Evolutionary conservation across 2,329 filamentous ascomycete species (phyloP).

Genomic region (Rhynchosporium agropyri): DNA sequence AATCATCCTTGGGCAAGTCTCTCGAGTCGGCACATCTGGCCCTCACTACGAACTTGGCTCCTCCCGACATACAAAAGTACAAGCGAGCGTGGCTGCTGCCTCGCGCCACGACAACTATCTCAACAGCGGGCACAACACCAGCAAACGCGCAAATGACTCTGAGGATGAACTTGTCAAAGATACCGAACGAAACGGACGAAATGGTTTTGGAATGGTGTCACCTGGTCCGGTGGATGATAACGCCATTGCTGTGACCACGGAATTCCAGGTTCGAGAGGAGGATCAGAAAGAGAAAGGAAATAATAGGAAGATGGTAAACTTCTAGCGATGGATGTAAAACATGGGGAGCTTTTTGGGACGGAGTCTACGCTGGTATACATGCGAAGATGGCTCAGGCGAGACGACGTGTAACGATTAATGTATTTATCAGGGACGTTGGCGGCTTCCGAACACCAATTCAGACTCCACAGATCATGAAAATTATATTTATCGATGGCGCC

Average conservation of each 20-base stretch:
- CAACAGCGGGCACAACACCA: conserved; percentile 2
- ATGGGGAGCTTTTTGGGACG: too few species aligned
- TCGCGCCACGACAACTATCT: conserved; percentile 8
- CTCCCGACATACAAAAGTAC: neutral
- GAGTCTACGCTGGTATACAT: too few species aligned
- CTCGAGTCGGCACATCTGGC: conserved; percentile 16
- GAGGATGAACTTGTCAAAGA: conserved; percentile 21
- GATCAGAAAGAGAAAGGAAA: conserved; percentile 9
- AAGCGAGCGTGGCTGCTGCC: conserved; percentile 3
- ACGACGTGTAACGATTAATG: conserved; percentile 1
- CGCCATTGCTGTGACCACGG: conserved; percentile 15
- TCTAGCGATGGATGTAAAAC: neutral
- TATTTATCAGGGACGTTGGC: neutral
- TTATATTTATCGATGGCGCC: too few species aligned
- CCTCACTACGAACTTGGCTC: conserved; percentile 30
- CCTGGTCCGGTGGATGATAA: neutral
- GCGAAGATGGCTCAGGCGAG: neutral
- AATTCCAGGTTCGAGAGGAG: conserved; percentile 20
- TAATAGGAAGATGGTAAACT: conserved; percentile 11
- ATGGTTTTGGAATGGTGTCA: neutral
- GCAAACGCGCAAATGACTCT: conserved; percentile 8
- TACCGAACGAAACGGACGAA: neutral
- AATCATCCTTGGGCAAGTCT: conserved; percentile 18
- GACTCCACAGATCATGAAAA: too few species aligned
- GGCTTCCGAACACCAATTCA: neutral